phyloP scores from a whole-genome alignment of 2,329 filamentous ascomycete species.

The Pseudogymnoascus verrucosus region DNA sequence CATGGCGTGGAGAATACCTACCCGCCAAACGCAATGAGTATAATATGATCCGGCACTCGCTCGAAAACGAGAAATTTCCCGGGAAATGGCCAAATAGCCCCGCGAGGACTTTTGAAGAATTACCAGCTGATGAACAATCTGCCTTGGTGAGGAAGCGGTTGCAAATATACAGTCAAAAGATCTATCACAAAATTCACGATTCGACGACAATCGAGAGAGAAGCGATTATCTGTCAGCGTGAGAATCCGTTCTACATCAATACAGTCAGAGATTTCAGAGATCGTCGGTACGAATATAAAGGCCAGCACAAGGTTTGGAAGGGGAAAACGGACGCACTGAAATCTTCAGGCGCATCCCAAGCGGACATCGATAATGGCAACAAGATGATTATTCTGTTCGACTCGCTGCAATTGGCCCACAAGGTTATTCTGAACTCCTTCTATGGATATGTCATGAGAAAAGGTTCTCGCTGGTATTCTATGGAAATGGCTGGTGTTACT shows the following conservation, averaged over 20 bases:
- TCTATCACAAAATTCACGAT: slow-evolving; percentile 98
- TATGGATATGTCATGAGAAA: slow-evolving; percentile 99
- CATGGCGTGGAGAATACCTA: slow-evolving; percentile 95
- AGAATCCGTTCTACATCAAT: slow-evolving; percentile 97
- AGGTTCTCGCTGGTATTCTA: slow-evolving; percentile 95
- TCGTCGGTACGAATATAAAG: slow-evolving; percentile 96
- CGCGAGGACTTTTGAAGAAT: slow-evolving; percentile 67
- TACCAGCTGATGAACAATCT: slow-evolving; percentile 76
- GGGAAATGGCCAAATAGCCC: slow-evolving; percentile 66
- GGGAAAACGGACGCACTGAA: slow-evolving; percentile 86
- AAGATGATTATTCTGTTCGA: slow-evolving; percentile 98
- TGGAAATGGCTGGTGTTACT: slow-evolving; percentile 98
- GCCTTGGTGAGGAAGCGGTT: slow-evolving; percentile 74
- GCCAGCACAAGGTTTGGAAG: slow-evolving; percentile 97
- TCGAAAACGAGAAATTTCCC: slow-evolving; percentile 90
- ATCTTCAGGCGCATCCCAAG: slow-evolving; percentile 63
- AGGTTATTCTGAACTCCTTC: slow-evolving; percentile 98
- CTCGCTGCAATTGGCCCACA: slow-evolving; percentile 92
- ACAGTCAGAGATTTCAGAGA: slow-evolving; percentile 95
- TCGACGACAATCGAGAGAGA: slow-evolving; percentile 86
- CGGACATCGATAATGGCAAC: slow-evolving; percentile 86
- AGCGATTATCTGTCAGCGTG: slow-evolving; percentile 95
- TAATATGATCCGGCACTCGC: slow-evolving; percentile 92
- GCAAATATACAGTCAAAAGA: slow-evolving; percentile 92
- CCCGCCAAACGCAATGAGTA: slow-evolving; percentile 96